Evolutionary conservation across 177 flowering plant genomes (phyloP), one percentile per base, ranked within the genome.

Genomic region (Vitis hybrid): DNA sequence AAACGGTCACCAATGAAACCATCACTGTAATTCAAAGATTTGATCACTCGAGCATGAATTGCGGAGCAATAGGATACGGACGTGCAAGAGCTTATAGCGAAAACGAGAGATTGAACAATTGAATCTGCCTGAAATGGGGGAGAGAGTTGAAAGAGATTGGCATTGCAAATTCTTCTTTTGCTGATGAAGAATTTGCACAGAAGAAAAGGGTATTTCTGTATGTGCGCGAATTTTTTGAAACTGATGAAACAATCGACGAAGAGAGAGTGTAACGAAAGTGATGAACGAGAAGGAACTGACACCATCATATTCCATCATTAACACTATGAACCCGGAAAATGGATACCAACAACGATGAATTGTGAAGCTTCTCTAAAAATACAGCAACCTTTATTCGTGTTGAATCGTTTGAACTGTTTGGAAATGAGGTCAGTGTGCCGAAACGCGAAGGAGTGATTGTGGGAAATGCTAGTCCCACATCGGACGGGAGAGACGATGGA

Each of bases 1-100:
- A 83, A 55, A 35, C 76, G 76, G 48, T 83, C 82, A 1, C 83
- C 85, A 18, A 80, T 56, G 70, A 81, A 83, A 30, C 85, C 88
- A 68, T 78, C 70, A 8, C 54, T 58, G 71, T 78, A 81, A 65
- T 64, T 49, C 24, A 80, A 57, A 14, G 78, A 74, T 51, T 81
- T 80, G 57, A 80, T 55, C 2, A 73, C 66, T 9, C 59, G 67
- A 16, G 72, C 65, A 57, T 83, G 86, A 64, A 83, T 15, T 18
- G 50, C 67, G 15, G 60, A 68, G 73, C 77, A 75, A 27, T 49
- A 48, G 1, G 49, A 66, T 48, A 81, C 24, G 2, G 83, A 77
- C 60, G 75, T 59, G 70, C 79, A 81, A 64, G 71, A 63, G 55
- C 54, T 74, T 16, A 81, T 14, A n/a, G 65, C 48, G n/a, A 2